These are phyloP conservation scores for Salix exigua DNA, from an alignment of 345 rosid species.

Conservation along the genomic window DNA sequence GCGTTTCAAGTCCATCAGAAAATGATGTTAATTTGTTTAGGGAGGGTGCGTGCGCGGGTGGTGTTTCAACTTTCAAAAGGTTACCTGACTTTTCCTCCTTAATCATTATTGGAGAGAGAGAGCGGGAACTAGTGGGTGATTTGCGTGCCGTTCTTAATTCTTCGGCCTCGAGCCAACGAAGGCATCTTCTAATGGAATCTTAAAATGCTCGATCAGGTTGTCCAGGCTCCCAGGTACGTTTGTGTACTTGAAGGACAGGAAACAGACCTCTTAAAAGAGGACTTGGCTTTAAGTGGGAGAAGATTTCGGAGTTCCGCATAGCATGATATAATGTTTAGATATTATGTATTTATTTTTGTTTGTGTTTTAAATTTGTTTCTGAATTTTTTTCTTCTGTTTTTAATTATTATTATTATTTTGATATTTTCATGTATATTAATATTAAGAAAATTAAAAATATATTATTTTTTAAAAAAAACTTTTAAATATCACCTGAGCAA, in stretches of 20 bases:
- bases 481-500: too few species aligned
- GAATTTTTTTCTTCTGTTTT: too few species aligned
- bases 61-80: slow-evolving; percentile 27
- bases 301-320: not conserved
- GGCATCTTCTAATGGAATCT: not conserved
- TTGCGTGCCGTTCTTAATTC: not conserved
- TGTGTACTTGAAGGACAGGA: not conserved
- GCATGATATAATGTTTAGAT: too few species aligned
- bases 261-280: not conserved
- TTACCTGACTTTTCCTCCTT: slow-evolving; percentile 24
- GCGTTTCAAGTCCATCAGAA: slow-evolving; percentile 9
- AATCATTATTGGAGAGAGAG: slow-evolving; percentile 20
- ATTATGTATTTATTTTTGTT: too few species aligned
- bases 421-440: too few species aligned
- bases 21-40: slow-evolving; percentile 6
- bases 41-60: slow-evolving; percentile 10
- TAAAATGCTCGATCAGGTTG: not conserved
- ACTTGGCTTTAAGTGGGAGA: not conserved
- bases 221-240: not conserved
- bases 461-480: too few species aligned
- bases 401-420: too few species aligned
- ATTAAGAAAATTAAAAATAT: too few species aligned
- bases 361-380: too few species aligned
- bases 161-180: not conserved
- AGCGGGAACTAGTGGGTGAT: not conserved